Evolutionary conservation across 208 protist species (phyloP), one percentile per base, ranked within the genome.

Genomic region (Leptomonas pyrrhocoris): DNA sequence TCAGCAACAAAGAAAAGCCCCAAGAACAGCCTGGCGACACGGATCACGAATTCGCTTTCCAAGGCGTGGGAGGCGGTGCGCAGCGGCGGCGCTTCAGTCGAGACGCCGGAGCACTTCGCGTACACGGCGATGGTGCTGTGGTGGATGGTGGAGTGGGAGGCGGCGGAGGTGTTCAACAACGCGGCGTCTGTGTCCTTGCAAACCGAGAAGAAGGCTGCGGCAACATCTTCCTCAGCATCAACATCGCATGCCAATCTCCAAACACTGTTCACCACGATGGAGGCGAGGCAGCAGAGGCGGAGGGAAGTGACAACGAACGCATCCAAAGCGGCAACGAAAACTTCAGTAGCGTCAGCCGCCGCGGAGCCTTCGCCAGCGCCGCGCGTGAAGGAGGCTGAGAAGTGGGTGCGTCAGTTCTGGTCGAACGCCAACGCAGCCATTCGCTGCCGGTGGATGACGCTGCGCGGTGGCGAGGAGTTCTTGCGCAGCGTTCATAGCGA

Each of bases 41-140:
- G 80, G 42, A 59, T 81, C 56, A 73, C 82, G 60, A 77, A 80
- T 51, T 81, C 74, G 1, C 56, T 82, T 19, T 19, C 80, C 1
- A 75, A 77, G 45, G 72, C 77, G 65, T 89, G 80, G 80, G 80
- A 86, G 11, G 72, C 72, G 45, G 80, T 86, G 40, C 80, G 80
- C 8, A 69, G 75, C 46, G 84, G 80, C 15, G 84, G 72, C 23
- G 73, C 73, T 2, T 70, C 43, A 13, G 36, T 49, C 16, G 67
- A 77, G 61, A 82, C 80, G 8, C 70, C 80, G 43, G 69, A 76
- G 64, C 77, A 75, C 45, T 84, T 86, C 49, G 70, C 77, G 3
- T 54, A 65, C 43, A 88, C 68, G 34, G 76, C 76, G 28, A 59
- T 87, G 36, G 51, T 86, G 23, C 74, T 83, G 40, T 90, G 85